Evolutionary conservation across 305 asterid genomes (phyloP).

Genomic region (Coffea humblotiana): DNA sequence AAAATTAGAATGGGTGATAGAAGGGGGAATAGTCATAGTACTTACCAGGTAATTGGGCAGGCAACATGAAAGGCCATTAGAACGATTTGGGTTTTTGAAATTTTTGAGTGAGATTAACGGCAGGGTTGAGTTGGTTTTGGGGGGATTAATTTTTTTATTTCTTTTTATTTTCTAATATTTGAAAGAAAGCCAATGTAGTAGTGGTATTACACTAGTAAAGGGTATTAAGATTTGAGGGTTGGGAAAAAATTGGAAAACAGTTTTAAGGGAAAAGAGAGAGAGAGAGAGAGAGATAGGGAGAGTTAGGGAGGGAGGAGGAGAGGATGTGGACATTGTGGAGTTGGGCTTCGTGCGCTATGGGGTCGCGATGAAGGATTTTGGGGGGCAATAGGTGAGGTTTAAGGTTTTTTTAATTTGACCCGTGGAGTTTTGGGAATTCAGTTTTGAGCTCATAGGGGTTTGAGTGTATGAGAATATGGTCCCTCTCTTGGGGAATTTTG

Average conservation of each 20-base stretch:
- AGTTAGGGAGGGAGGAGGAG: neutral
- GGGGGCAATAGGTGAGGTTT: neutral
- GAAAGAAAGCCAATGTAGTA: neutral
- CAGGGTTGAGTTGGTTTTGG: conserved; percentile 12
- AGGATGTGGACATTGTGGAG: neutral
- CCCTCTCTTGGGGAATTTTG: neutral
- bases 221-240: neutral
- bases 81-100: conserved; percentile 27
- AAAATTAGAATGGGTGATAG: conserved; percentile 5
- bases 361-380: neutral
- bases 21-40: neutral
- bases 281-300: neutral
- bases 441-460: too few species aligned
- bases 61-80: conserved; percentile 85
- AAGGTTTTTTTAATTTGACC: neutral
- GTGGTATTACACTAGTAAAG: neutral
- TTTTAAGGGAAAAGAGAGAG: neutral
- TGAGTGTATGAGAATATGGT: too few species aligned
- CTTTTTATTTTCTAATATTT: neutral
- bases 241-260: neutral
- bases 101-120: conserved; percentile 25
- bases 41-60: conserved; percentile 96
- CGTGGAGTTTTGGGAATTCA: neutral
- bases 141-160: neutral
- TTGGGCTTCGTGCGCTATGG: neutral